These are phyloP conservation scores for Coemansia sp. DNA, from an alignment of 192 early-diverging fungal species.

Conservation along the genomic window DNA sequence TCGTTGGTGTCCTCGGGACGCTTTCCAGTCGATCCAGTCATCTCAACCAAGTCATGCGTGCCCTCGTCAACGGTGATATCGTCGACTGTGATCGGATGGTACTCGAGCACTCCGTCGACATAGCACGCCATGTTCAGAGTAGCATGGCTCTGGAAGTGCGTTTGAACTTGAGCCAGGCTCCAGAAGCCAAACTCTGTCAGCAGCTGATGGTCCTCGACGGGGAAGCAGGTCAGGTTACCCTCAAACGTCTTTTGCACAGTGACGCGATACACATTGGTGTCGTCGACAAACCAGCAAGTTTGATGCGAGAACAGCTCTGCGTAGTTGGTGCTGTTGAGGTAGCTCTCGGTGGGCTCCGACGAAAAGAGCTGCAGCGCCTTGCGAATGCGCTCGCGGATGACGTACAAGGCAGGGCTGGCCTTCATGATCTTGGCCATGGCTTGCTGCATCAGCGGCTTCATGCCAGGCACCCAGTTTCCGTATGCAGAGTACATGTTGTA, in stretches of 20 bases:
- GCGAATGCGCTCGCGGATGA: slow-evolving; percentile 96
- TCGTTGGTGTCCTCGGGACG: slow-evolving; percentile 4
- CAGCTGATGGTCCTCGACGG: slow-evolving; percentile 33
- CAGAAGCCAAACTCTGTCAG: slow-evolving; percentile 38
- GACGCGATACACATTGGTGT: slow-evolving; percentile 99
- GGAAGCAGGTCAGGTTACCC: slow-evolving; percentile 78
- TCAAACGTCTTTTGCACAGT: slow-evolving; percentile 99
- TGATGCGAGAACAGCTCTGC: slow-evolving; percentile 97
- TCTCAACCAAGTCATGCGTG: slow-evolving; percentile 25
- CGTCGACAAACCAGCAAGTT: slow-evolving; percentile 99
- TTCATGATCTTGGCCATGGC: slow-evolving; percentile 99
- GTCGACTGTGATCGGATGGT: slow-evolving; percentile 19
- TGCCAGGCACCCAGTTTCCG: slow-evolving; percentile 98
- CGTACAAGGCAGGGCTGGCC: slow-evolving; percentile 96
- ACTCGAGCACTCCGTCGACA: slow-evolving; percentile 29
- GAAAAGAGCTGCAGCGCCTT: slow-evolving; percentile 99
- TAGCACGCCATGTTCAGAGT: slow-evolving; percentile 26
- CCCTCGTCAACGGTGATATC: slow-evolving; percentile 31
- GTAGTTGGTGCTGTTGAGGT: slow-evolving; percentile 92
- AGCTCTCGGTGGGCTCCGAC: slow-evolving; percentile 98
- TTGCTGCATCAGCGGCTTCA: slow-evolving; percentile 97
- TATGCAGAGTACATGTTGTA: slow-evolving; percentile 95
- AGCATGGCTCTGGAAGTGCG: slow-evolving; percentile 16
- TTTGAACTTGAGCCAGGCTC: slow-evolving; percentile 27
- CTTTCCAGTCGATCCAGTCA: slow-evolving; percentile 1